phyloP scores from a whole-genome alignment of 345 rosid species.

The Rubroshorea leprosula region DNA sequence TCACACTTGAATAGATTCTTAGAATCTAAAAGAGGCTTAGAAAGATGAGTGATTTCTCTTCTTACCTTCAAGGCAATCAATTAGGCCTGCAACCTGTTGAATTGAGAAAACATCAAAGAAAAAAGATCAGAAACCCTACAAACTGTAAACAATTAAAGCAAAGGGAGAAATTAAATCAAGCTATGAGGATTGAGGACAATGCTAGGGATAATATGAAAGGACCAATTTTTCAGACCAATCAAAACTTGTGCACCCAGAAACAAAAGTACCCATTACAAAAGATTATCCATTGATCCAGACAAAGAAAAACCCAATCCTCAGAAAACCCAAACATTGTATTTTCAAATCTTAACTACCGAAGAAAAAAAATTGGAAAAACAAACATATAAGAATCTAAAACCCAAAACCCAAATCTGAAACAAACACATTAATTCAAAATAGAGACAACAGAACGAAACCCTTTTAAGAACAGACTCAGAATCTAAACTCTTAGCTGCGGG shows the following conservation, averaged over 20 bases:
- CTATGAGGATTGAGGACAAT: too few relatives aligned
- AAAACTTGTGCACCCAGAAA: not conserved
- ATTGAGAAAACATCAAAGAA: not conserved
- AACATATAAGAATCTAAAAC: too few relatives aligned
- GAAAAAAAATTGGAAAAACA: not conserved
- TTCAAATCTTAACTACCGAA: too few relatives aligned
- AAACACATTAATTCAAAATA: too few relatives aligned
- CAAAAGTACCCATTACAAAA: not conserved
- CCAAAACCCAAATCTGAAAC: too few relatives aligned
- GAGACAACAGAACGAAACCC: too few relatives aligned
- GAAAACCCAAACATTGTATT: too few relatives aligned
- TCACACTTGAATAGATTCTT: too few relatives aligned
- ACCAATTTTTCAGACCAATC: too few relatives aligned
- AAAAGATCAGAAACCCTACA: conserved; percentile 3
- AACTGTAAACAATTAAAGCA: not conserved
- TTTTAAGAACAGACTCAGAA: conserved; percentile 75
- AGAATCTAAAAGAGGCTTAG: not conserved
- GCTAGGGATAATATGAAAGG: too few relatives aligned
- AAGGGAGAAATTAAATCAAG: not conserved
- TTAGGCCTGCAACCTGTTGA: conserved; percentile 83
- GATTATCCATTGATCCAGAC: not conserved
- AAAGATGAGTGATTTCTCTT: not conserved
- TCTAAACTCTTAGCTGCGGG: conserved; percentile 54
- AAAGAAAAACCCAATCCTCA: too few relatives aligned
- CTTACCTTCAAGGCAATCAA: conserved; percentile 89